These are phyloP conservation scores for Herpetomonas muscarum DNA, from an alignment of 208 protist genomes.

Conservation along the genomic window DNA sequence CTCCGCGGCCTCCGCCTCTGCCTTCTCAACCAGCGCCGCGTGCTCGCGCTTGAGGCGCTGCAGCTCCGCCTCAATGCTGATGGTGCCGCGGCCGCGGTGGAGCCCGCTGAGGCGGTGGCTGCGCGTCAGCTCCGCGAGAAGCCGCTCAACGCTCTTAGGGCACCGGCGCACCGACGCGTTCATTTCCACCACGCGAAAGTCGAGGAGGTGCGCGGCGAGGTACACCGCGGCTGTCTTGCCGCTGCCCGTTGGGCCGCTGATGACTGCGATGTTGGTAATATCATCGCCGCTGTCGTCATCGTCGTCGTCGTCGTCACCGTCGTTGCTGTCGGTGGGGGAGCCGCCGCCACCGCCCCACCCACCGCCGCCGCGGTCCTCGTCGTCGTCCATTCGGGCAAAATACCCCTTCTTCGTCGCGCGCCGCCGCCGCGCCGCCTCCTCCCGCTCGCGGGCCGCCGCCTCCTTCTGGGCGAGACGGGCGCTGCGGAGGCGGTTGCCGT, in stretches of 20 bases:
- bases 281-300: slow-evolving; percentile 29
- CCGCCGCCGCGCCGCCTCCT: slow-evolving; percentile 27
- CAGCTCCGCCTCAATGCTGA: slow-evolving; percentile 69
- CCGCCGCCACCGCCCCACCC: slow-evolving; percentile 5
- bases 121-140: slow-evolving; percentile 75
- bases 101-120: slow-evolving; percentile 56
- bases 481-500: slow-evolving; percentile 74
- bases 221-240: slow-evolving; percentile 84
- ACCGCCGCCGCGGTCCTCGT: slow-evolving; percentile 2
- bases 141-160: slow-evolving; percentile 64
- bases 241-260: slow-evolving; percentile 58
- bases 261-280: slow-evolving; percentile 78
- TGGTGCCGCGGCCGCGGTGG: slow-evolving; percentile 16
- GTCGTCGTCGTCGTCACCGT: slow-evolving; percentile 9
- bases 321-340: slow-evolving; percentile 8
- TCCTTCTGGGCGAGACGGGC: slow-evolving; percentile 66
- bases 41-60: slow-evolving; percentile 60
- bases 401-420: slow-evolving; percentile 55
- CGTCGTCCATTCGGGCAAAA: slow-evolving; percentile 37
- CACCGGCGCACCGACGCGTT: slow-evolving; percentile 67
- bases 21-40: slow-evolving; percentile 19
- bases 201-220: slow-evolving; percentile 61
- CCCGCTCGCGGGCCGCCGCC: slow-evolving; percentile 27
- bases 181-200: slow-evolving; percentile 82
- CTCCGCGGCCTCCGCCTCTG: slow-evolving; percentile 15